These are phyloP conservation scores for Mycena filopes DNA, from an alignment of 768 basidiomycete species.

Conservation along the genomic window DNA sequence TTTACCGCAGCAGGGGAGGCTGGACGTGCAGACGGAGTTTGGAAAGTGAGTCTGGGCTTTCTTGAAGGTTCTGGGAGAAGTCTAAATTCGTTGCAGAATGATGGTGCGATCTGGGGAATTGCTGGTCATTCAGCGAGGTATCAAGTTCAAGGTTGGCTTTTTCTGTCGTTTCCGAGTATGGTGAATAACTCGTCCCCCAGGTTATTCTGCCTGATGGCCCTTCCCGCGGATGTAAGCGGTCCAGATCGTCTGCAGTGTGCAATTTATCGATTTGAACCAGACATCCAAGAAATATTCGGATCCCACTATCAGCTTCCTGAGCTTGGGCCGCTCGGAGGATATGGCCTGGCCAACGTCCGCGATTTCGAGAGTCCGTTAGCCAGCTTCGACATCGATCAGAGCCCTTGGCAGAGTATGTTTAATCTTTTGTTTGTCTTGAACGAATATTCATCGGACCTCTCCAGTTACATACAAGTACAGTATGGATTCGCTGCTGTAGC, in stretches of 20 bases:
- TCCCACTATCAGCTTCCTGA: conserved; percentile 72
- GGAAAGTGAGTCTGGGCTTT: conserved; percentile 59
- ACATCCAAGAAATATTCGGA: conserved; percentile 73
- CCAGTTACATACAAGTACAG: conserved; percentile 62
- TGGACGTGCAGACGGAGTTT: conserved; percentile 78
- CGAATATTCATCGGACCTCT: not conserved
- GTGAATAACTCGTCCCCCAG: conserved; percentile 37
- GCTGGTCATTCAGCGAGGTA: conserved; percentile 71
- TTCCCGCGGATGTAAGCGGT: conserved; percentile 65
- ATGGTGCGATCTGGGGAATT: conserved; percentile 75
- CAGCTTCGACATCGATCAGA: conserved; percentile 72
- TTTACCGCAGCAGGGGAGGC: conserved; percentile 69
- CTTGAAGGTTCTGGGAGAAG: no score
- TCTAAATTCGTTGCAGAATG: no score
- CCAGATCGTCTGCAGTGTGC: not conserved
- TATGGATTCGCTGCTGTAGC: not conserved
- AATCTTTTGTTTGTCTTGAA: not conserved
- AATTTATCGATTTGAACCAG: conserved; percentile 39
- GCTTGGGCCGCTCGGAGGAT: conserved; percentile 71
- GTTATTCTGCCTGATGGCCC: conserved; percentile 67
- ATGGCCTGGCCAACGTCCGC: conserved; percentile 72
- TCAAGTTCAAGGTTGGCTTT: conserved; percentile 67
- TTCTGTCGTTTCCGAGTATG: conserved; percentile 4
- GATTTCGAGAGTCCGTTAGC: conserved; percentile 77
- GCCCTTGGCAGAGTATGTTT: conserved; percentile 63